Percentiles rank a stretch among this genome's conserved stretches.
Evolutionary conservation across 106 monocot species (phyloP).

Genomic region (Xerophyta viscosa): DNA sequence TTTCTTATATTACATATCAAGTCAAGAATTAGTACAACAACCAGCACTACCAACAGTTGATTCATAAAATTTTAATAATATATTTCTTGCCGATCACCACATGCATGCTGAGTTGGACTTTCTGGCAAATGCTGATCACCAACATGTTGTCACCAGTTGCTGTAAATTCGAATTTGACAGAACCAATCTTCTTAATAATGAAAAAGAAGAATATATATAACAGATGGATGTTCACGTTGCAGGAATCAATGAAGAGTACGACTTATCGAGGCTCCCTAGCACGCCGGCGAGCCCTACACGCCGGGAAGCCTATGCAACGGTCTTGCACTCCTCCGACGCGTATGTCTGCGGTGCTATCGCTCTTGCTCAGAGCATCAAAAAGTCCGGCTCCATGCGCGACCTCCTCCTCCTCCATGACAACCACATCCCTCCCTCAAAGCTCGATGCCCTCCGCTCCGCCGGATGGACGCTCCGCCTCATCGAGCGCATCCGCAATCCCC

Average conservation of each 20-base stretch:
- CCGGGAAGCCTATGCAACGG: conserved; percentile 74
- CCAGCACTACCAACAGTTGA: too few species aligned
- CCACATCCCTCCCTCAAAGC: conserved; percentile 41
- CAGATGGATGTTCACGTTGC: too few species aligned
- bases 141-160: too few species aligned
- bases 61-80: too few species aligned
- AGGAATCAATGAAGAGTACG: conserved; percentile 34
- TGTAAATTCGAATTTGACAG: too few species aligned
- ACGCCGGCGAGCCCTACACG: not conserved
- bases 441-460: conserved; percentile 39
- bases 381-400: conserved; percentile 46
- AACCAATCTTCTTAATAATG: too few species aligned
- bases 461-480: conserved; percentile 67
- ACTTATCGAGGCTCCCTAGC: conserved; percentile 13
- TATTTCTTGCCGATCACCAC: too few species aligned
- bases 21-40: too few species aligned
- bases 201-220: too few species aligned
- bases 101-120: too few species aligned
- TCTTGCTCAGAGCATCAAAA: conserved; percentile 66
- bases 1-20: too few species aligned
- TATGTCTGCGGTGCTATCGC: conserved; percentile 81
- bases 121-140: too few species aligned
- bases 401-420: conserved; percentile 92
- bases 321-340: conserved; percentile 68
- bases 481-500: conserved; percentile 81